phyloP scores from a whole-genome alignment of 345 rosid genomes.

The Pugionium cornutum region DNA sequence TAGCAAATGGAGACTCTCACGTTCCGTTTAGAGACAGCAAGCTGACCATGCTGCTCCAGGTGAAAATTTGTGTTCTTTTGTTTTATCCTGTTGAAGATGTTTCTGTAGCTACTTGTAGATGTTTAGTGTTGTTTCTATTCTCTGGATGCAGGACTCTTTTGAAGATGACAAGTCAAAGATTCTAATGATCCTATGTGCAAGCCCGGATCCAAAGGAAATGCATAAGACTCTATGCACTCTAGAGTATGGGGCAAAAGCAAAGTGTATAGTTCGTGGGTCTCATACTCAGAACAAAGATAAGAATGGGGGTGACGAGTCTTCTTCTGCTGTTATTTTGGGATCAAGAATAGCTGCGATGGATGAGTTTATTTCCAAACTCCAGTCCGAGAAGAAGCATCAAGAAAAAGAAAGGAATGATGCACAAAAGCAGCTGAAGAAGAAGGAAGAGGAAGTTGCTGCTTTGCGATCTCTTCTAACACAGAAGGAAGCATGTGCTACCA shows the following conservation, averaged over 20 bases:
- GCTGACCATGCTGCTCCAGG: constrained; percentile 95
- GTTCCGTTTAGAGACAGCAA: constrained; percentile 99
- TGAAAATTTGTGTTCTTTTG: constrained; percentile 26
- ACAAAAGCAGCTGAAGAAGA: constrained; percentile 66
- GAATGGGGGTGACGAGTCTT: constrained; percentile 59
- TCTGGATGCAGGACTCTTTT: constrained; percentile 76
- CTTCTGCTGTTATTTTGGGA: constrained; percentile 63
- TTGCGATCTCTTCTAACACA: constrained; percentile 55
- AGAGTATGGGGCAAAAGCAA: constrained; percentile 98
- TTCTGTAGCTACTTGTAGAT: neutral
- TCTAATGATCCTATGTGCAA: constrained; percentile 91
- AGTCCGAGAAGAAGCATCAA: constrained; percentile 77
- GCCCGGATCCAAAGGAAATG: constrained; percentile 92
- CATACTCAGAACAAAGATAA: constrained; percentile 74
- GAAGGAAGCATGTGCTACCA: constrained; percentile 49
- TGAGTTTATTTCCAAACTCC: constrained; percentile 77
- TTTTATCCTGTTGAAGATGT: neutral
- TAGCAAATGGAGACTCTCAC: constrained; percentile 97
- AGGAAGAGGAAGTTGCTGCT: constrained; percentile 78
- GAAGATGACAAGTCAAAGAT: constrained; percentile 96
- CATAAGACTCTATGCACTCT: constrained; percentile 96
- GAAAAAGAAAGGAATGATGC: constrained; percentile 82
- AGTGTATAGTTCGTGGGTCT: constrained; percentile 88
- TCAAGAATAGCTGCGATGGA: constrained; percentile 89
- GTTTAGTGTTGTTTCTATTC: constrained; percentile 11